Evolutionary conservation across 257 asterid species (phyloP).

Genomic region (Parsonsia alboflavescens): DNA sequence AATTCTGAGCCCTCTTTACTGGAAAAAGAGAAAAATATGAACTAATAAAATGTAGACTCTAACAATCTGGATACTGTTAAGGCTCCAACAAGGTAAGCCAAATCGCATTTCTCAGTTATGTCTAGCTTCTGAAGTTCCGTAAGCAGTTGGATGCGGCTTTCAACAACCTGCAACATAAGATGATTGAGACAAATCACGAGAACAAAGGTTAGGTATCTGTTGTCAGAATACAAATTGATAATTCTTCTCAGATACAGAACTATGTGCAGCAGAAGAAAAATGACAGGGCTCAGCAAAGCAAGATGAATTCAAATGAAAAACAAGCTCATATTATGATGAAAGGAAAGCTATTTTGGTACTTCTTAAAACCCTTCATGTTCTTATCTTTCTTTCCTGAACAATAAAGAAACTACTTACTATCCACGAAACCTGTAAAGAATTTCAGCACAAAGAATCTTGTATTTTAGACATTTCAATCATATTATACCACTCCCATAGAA

Average conservation of each 20-base stretch:
- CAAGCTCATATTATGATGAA: not conserved
- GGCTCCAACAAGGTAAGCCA: constrained; percentile 48
- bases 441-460: not conserved
- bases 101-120: constrained; percentile 46
- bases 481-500: not conserved
- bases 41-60: not conserved
- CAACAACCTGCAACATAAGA: constrained; percentile 64
- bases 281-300: not conserved
- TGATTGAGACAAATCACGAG: not conserved
- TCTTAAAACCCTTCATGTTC: not conserved
- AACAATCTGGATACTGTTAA: constrained; percentile 62
- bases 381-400: not conserved
- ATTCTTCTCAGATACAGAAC: not conserved
- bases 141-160: constrained; percentile 70
- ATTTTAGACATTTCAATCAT: not conserved
- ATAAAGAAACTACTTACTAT: not conserved
- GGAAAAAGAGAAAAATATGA: not conserved
- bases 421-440: not conserved
- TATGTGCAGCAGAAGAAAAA: not conserved
- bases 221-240: not conserved
- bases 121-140: constrained; percentile 52
- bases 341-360: not conserved
- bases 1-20: not conserved
- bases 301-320: not conserved
- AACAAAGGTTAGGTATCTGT: not conserved